Percentiles rank a stretch among this genome's conserved stretches.
These are phyloP conservation scores for Psilocybe tampanensis DNA, from an alignment of 768 basidiomycete genomes.

Conservation along the genomic window DNA sequence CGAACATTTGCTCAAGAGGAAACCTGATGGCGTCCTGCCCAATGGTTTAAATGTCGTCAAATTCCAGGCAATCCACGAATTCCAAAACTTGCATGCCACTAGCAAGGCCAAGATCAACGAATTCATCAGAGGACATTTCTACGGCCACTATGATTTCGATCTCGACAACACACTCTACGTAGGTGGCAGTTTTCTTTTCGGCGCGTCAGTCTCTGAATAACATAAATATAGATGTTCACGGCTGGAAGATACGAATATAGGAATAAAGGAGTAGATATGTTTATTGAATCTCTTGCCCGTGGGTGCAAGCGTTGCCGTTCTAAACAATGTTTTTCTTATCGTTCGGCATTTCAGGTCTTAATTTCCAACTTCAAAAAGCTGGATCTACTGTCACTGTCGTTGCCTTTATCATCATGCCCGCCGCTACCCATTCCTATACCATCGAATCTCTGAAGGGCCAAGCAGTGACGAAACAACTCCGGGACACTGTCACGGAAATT, in stretches of 20 bases:
- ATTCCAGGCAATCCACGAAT: constrained; percentile 99
- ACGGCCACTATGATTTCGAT: constrained; percentile 96
- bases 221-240: constrained; percentile 82
- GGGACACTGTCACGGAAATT: constrained; percentile 95
- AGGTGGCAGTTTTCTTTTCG: constrained; percentile 24
- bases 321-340: not conserved
- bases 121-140: constrained; percentile 97
- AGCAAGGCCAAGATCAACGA: constrained; percentile 99
- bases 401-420: constrained; percentile 99
- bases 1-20: constrained; percentile 95
- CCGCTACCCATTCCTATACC: constrained; percentile 93
- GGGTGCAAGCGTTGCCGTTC: constrained; percentile 21
- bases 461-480: constrained; percentile 95
- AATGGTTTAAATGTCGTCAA: constrained; percentile 99
- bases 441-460: constrained; percentile 96
- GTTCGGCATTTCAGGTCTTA: constrained; percentile 38
- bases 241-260: constrained; percentile 99
- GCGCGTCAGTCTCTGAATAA: not conserved
- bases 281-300: constrained; percentile 96
- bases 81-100: constrained; percentile 92
- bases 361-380: constrained; percentile 53
- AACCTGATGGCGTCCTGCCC: constrained; percentile 95
- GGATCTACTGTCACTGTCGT: constrained; percentile 85
- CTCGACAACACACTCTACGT: constrained; percentile 90
- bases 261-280: constrained; percentile 99